A percentile compares a stretch with the other conserved stretches of the same genome.
Evolutionary conservation across 2,329 filamentous ascomycete genomes (phyloP).

Genomic region (Amauroascus niger): DNA sequence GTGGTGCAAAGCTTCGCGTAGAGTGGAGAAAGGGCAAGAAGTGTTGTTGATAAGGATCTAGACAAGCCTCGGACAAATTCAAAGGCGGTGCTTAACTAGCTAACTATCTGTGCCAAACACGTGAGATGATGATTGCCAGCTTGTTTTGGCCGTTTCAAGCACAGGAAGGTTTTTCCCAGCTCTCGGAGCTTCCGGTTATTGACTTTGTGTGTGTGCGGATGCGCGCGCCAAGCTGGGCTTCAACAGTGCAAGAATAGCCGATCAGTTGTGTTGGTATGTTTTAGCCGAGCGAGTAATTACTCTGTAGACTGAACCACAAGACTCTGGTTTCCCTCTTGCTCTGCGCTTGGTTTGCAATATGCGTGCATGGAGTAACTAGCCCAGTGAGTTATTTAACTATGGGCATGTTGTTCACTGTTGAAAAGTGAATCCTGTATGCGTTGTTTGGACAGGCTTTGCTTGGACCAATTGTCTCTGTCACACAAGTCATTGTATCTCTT

Average conservation of each 20-base stretch:
- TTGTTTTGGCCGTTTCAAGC: not conserved
- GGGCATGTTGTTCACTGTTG: no score
- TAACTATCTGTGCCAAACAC: not conserved
- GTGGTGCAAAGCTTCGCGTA: not conserved
- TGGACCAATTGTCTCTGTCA: no score
- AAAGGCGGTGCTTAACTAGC: not conserved
- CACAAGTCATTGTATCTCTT: no score
- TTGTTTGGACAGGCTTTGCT: no score
- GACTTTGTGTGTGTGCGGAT: not conserved
- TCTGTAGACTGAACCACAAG: no score
- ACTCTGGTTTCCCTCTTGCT: not conserved
- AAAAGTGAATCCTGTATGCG: no score
- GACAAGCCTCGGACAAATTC: not conserved
- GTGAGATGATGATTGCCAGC: not conserved
- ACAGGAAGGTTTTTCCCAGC: no score
- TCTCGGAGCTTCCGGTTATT: not conserved
- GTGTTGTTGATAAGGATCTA: not conserved
- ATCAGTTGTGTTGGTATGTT: not conserved
- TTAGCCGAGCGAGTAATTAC: not conserved
- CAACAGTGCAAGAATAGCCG: not conserved
- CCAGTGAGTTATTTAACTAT: no score
- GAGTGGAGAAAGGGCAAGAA: not conserved
- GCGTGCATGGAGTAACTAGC: no score
- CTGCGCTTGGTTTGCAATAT: no score
- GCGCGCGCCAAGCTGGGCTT: not conserved